These are phyloP conservation scores for Pseudogymnoascus sp. DNA, from an alignment of 2,329 filamentous ascomycete species.

Conservation along the genomic window DNA sequence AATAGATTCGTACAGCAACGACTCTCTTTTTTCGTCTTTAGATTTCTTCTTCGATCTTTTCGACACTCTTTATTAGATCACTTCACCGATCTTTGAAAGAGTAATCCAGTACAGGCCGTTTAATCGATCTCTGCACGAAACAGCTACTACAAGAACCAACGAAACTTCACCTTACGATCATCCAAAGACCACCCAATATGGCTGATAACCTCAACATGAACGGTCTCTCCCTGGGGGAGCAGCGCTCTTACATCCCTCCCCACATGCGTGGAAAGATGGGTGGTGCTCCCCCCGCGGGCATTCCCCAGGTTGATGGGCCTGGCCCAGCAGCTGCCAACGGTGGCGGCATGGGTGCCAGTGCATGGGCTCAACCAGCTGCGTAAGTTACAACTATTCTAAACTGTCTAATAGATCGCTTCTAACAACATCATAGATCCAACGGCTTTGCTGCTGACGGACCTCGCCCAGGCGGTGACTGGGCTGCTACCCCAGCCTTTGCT, in stretches of 20 bases:
- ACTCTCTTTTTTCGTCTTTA: constrained; percentile 25
- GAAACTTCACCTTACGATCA: constrained; percentile 11
- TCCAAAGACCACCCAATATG: constrained; percentile 46
- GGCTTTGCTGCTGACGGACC: constrained; percentile 34
- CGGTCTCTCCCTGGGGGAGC: constrained; percentile 56
- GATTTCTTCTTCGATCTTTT: constrained; percentile 20
- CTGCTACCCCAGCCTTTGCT: constrained; percentile 32
- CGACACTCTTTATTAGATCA: constrained; percentile 20
- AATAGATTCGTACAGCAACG: constrained; percentile 13
- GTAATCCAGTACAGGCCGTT: not conserved
- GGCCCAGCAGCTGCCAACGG: constrained; percentile 13
- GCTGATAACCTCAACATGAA: constrained; percentile 79
- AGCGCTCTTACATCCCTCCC: constrained; percentile 76
- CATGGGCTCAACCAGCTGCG: constrained; percentile 46
- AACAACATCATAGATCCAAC: constrained; percentile 37
- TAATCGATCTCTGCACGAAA: not conserved
- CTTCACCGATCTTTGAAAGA: constrained; percentile 20
- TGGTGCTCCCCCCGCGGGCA: constrained; percentile 18
- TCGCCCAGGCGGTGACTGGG: constrained; percentile 26
- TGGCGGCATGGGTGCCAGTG: constrained; percentile 50
- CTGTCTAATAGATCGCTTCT: not conserved
- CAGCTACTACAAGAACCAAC: not conserved
- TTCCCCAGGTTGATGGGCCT: constrained; percentile 10
- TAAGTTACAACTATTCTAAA: constrained; percentile 33
- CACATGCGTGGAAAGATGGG: constrained; percentile 62